Conservation (phyloP, 2,329 filamentous ascomycete genomes). For the Fonsecaea pugnacius region DNA sequence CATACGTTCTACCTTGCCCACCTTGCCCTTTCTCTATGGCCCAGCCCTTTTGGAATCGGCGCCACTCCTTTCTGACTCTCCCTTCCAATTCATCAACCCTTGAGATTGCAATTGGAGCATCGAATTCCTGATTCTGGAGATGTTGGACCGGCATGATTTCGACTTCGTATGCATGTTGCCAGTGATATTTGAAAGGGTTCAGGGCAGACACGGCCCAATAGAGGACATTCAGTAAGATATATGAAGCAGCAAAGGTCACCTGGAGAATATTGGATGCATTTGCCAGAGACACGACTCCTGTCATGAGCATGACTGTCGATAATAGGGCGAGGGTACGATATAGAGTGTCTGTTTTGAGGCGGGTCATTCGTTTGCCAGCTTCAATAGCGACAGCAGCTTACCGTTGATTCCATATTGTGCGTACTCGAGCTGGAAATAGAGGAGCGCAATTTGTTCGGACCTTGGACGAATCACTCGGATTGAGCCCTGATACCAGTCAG, state of each 20-base stretch:
- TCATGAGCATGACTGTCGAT: conserved; percentile 65
- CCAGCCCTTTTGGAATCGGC: conserved; percentile 26
- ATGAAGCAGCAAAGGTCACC: conserved; percentile 61
- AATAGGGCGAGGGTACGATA: conserved; percentile 62
- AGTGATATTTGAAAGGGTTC: conserved; percentile 29
- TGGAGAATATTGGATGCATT: conserved; percentile 67
- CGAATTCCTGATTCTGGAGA: conserved; percentile 9
- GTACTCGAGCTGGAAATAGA: conserved; percentile 65
- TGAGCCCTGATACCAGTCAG: conserved; percentile 44
- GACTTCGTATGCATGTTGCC: conserved; percentile 29
- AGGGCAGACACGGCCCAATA: conserved; percentile 60
- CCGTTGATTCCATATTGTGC: conserved; percentile 59
- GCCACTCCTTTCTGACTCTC: conserved; percentile 19
- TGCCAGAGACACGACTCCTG: conserved; percentile 63
- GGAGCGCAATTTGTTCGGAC: conserved; percentile 65
- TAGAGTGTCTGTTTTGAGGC: conserved; percentile 37
- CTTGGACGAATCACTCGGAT: conserved; percentile 63
- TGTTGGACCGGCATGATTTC: conserved; percentile 14
- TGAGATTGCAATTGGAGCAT: not conserved
- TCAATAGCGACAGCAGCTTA: not conserved
- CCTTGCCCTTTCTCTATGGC: conserved; percentile 5
- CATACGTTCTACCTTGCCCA: not conserved
- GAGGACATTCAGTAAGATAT: conserved; percentile 63
- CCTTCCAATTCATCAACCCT: conserved; percentile 9
- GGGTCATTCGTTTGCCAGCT: conserved; percentile 39